Evolutionary conservation across 2,329 filamentous ascomycete species (phyloP).

Genomic region (Trichothecium roseum): DNA sequence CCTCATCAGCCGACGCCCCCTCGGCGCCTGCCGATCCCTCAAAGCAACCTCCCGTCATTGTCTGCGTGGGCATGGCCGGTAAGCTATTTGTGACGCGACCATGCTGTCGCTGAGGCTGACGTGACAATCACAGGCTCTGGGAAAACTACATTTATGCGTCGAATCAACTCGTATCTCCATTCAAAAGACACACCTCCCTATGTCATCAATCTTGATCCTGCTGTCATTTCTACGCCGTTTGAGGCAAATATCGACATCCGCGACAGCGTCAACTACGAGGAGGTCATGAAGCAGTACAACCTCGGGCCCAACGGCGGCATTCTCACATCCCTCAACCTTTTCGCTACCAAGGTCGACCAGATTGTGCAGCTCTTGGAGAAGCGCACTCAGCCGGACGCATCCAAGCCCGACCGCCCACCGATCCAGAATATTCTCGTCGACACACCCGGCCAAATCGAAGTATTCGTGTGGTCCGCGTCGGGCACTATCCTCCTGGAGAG

Average conservation of each 20-base stretch:
- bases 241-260: slow-evolving; percentile 98
- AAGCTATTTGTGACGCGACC: slow-evolving; percentile 13
- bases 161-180: slow-evolving; percentile 90
- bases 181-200: slow-evolving; percentile 73
- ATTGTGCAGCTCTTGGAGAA: slow-evolving; percentile 85
- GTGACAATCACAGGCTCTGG: slow-evolving; percentile 55
- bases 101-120: slow-evolving; percentile 1
- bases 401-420: slow-evolving; percentile 47
- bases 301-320: slow-evolving; percentile 96
- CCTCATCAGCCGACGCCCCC: background rate
- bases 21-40: slow-evolving; percentile 12
- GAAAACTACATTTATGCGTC: slow-evolving; percentile 99
- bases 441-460: slow-evolving; percentile 95
- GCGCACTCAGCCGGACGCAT: slow-evolving; percentile 56
- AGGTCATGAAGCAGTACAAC: slow-evolving; percentile 99
- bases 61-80: slow-evolving; percentile 97
- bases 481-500: slow-evolving; percentile 90
- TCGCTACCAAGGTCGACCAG: slow-evolving; percentile 96
- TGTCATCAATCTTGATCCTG: slow-evolving; percentile 93
- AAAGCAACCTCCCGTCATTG: slow-evolving; percentile 62
- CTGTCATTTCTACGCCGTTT: slow-evolving; percentile 86
- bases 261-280: slow-evolving; percentile 97
- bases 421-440: slow-evolving; percentile 85
- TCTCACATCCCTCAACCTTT: slow-evolving; percentile 87
- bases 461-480: slow-evolving; percentile 96